Conservation (phyloP, 164 flowering plant species). For the Stephania cephalantha region DNA sequence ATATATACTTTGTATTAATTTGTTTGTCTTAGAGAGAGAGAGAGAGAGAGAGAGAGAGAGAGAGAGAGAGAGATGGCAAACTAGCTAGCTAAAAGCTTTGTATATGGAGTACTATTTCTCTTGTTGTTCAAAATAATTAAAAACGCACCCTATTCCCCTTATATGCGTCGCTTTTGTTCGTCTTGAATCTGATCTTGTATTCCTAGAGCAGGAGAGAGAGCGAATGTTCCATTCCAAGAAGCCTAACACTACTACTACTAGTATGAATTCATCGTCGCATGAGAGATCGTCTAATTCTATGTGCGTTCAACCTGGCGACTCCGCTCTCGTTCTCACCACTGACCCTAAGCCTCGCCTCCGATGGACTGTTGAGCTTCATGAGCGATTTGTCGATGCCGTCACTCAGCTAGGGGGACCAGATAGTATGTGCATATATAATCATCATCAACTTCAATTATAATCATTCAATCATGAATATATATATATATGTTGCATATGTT, state of each 20-base stretch:
- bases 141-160: constrained; percentile 71
- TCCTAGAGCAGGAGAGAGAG: constrained; percentile 22
- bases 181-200: constrained; percentile 54
- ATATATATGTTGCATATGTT: not conserved
- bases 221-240: constrained; percentile 95
- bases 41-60: constrained; percentile 17
- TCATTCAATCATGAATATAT: not conserved
- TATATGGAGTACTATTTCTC: constrained; percentile 8
- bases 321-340: constrained; percentile 95
- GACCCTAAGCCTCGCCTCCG: constrained; percentile 99
- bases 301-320: constrained; percentile 85
- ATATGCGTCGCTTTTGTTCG: constrained; percentile 60
- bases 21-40: constrained; percentile 8
- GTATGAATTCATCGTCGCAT: constrained; percentile 58
- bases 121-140: constrained; percentile 27
- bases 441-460: not conserved
- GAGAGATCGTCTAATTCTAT: constrained; percentile 37
- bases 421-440: constrained; percentile 31
- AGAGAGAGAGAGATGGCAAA: constrained; percentile 17
- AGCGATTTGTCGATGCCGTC: constrained; percentile 97
- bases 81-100: not conserved
- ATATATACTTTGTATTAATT: not conserved
- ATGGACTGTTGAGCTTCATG: constrained; percentile 98
- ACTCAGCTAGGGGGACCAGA: constrained; percentile 98
- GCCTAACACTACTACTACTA: constrained; percentile 32